phyloP scores from a whole-genome alignment of 179 eudicot species.

The Nepenthes alata region DNA sequence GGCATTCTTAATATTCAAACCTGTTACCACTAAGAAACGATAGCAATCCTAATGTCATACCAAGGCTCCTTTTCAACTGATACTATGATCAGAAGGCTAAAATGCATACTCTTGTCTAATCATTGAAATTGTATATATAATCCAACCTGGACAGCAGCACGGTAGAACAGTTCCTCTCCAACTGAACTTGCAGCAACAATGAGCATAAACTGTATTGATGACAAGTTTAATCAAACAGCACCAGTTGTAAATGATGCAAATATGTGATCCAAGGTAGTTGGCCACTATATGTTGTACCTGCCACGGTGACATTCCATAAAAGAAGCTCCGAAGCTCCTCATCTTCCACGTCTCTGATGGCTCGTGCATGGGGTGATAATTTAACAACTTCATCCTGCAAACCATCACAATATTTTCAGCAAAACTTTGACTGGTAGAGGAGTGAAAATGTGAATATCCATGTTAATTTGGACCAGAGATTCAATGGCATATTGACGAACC shows the following conservation, averaged over 20 bases:
- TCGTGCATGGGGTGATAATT: slow-evolving; percentile 96
- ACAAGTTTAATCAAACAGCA: neutral
- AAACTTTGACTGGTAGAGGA: neutral
- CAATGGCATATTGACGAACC: neutral
- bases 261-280: neutral
- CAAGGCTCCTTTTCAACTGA: no score
- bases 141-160: slow-evolving; percentile 93
- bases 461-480: neutral
- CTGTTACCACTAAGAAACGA: no score
- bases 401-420: neutral
- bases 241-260: neutral
- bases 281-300: slow-evolving; percentile 36
- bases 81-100: no score
- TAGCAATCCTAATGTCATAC: no score
- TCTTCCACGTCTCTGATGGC: slow-evolving; percentile 98
- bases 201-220: slow-evolving; percentile 50
- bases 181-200: slow-evolving; percentile 96
- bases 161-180: slow-evolving; percentile 96
- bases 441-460: neutral
- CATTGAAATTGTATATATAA: neutral
- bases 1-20: no score
- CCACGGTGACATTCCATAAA: slow-evolving; percentile 97
- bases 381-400: slow-evolving; percentile 95
- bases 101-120: neutral
- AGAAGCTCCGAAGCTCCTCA: slow-evolving; percentile 88